Evolutionary conservation across 78 protist species (phyloP).

Genomic region (Andalucia godoyi): DNA sequence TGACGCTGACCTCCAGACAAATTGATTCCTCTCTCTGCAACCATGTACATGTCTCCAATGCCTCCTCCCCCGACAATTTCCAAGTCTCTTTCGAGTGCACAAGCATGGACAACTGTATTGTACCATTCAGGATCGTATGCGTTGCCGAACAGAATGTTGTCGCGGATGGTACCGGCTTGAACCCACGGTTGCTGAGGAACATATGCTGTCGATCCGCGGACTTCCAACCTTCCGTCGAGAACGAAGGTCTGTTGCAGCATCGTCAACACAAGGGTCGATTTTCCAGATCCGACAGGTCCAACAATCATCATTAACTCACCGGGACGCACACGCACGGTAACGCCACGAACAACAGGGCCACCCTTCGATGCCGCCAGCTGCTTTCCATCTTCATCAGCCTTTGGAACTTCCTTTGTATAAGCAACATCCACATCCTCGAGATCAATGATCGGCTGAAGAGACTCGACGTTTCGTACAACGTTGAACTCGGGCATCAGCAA

Average conservation of each 20-base stretch:
- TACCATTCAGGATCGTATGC: slow-evolving; percentile 18
- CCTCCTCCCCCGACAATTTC: too few species aligned
- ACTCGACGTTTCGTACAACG: too few species aligned
- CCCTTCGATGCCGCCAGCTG: too few species aligned
- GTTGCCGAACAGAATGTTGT: slow-evolving; percentile 69
- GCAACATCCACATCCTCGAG: too few species aligned
- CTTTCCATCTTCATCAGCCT: too few species aligned
- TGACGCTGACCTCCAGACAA: slow-evolving; percentile 64
- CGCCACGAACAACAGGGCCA: too few species aligned
- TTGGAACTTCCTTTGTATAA: too few species aligned
- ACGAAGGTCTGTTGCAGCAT: neutral
- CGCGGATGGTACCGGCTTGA: slow-evolving; percentile 58
- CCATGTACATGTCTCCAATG: slow-evolving; percentile 82
- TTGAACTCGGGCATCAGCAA: too few species aligned
- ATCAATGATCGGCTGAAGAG: too few species aligned
- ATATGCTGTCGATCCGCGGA: neutral
- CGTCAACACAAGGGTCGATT: slow-evolving; percentile 16
- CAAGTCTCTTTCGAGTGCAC: too few species aligned
- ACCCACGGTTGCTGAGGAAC: slow-evolving; percentile 64
- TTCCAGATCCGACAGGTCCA: slow-evolving; percentile 24
- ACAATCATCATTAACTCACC: slow-evolving; percentile 19
- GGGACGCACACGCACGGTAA: too few species aligned
- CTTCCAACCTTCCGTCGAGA: neutral
- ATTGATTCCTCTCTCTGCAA: slow-evolving; percentile 80
- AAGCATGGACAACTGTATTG: too few species aligned